Percentiles rank a stretch among this genome's conserved stretches.
phyloP scores from a whole-genome alignment of 176 grass and related monocot species.

The Oryza glumipatula region DNA sequence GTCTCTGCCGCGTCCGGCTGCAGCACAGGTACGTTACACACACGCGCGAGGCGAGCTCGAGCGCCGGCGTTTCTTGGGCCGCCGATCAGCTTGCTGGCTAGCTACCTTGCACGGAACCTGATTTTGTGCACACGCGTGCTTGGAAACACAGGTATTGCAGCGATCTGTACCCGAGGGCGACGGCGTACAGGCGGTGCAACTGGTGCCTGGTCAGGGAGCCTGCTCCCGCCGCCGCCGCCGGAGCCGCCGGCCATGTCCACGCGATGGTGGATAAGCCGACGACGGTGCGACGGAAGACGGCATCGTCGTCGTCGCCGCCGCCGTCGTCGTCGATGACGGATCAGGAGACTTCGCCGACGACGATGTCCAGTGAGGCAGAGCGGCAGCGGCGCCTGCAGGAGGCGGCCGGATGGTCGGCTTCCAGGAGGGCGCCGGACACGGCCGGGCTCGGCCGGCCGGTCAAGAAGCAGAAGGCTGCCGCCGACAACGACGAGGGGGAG shows the following conservation, averaged over 20 bases:
- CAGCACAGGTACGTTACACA: constrained; percentile 71
- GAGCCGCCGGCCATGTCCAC: background rate
- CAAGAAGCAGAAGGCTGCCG: constrained; percentile 56
- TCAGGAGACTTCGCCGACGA: background rate
- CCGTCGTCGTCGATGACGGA: background rate
- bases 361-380: constrained; percentile 30
- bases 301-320: background rate
- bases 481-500: constrained; percentile 1
- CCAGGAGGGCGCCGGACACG: constrained; percentile 11
- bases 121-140: background rate
- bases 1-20: constrained; percentile 62
- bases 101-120: background rate
- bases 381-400: background rate
- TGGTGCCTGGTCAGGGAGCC: constrained; percentile 72
- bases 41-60: background rate
- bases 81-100: too few species aligned
- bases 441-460: constrained; percentile 43
- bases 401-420: background rate
- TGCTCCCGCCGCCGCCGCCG: background rate
- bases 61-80: background rate
- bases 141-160: constrained; percentile 69
- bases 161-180: constrained; percentile 73
- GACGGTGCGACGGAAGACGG: constrained; percentile 20
- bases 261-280: background rate
- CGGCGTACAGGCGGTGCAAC: constrained; percentile 74